Evolutionary conservation across 352 stramenopile species (phyloP).

Genomic region (Globisporangium cystogenes): DNA sequence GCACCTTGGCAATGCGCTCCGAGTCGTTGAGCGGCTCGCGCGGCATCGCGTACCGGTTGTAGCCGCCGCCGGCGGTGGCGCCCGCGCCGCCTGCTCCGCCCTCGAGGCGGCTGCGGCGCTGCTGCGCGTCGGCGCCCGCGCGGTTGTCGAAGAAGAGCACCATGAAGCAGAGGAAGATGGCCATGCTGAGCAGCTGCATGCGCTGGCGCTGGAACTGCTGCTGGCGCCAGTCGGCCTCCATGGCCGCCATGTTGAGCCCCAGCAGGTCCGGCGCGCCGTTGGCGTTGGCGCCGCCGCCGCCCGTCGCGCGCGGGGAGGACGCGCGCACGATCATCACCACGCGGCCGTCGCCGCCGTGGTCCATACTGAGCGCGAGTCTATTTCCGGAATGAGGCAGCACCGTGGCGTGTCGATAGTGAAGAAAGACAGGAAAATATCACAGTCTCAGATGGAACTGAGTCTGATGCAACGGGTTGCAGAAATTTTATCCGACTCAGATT

Average conservation of each 20-base stretch:
- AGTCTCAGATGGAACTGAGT: not conserved
- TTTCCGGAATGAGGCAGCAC: too few species aligned
- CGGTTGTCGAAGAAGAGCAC: slow-evolving; percentile 84
- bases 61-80: slow-evolving; percentile 5
- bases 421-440: too few species aligned
- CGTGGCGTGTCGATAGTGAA: too few species aligned
- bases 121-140: slow-evolving; percentile 30
- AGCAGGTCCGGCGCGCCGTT: slow-evolving; percentile 17
- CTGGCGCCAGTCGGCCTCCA: slow-evolving; percentile 78
- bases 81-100: slow-evolving; percentile 5
- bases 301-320: slow-evolving; percentile 35
- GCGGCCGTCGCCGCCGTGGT: slow-evolving; percentile 37
- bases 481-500: not conserved
- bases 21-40: slow-evolving; percentile 58
- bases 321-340: slow-evolving; percentile 80
- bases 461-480: too few species aligned
- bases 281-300: not conserved
- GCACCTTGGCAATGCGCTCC: slow-evolving; percentile 40
- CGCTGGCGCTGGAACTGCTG: slow-evolving; percentile 86
- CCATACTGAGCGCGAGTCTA: not conserved
- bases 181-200: slow-evolving; percentile 85
- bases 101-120: slow-evolving; percentile 14
- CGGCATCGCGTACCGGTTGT: slow-evolving; percentile 34
- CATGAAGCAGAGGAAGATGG: slow-evolving; percentile 86
- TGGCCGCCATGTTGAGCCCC: slow-evolving; percentile 47